Evolutionary conservation across 2,329 filamentous ascomycete species (phyloP), one percentile per base, ranked within the genome.

Genomic region (Setomelanomma holmii): DNA sequence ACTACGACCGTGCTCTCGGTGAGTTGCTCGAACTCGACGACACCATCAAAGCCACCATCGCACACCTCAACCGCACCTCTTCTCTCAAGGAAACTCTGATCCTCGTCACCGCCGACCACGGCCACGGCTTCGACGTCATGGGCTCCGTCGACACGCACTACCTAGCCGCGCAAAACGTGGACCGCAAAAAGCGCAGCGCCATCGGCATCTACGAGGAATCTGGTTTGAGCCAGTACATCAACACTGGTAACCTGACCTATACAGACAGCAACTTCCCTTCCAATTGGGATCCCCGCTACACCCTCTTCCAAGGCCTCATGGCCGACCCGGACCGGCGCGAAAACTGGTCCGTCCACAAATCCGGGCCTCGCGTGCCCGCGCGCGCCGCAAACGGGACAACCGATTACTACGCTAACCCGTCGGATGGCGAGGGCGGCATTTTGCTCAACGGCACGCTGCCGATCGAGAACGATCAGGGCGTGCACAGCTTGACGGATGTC

Each of bases 11-110:
- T 47, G 89, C 91, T 1, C 85, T 96, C 0, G 91, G 89, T 48
- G 91, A 96, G 64, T 85, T 96, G 1, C 84, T 96, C 35, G 91
- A 96, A 77, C 83, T 96, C 27, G 90, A 96, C 68, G 90, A 96
- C 75, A 92, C 91, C 4, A 79, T 96, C 62, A 86, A 86, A 45
- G 89, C 89, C 16, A 91, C 90, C 3, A 81, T 93, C 47, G 81
- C 81, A 40, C 87, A 90, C 69, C 86, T 96, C 38, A 80, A 85
- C 64, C 76, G 82, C 24, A 79, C 91, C 5, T 83, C 83, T 51
- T 82, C 86, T 49, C 82, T 92, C 24, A 84, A 93, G 8, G 85
- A 92, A 55, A 96, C 91, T 1, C 84, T 93, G 3, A 81, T 96
- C 59, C 72, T 96, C 43, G 89, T 95, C 42, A 91, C 90, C 3